A percentile compares a stretch with the other conserved stretches of the same genome.
phyloP scores from a whole-genome alignment of 2,329 filamentous ascomycete genomes.

The Westerdykella sp. region DNA sequence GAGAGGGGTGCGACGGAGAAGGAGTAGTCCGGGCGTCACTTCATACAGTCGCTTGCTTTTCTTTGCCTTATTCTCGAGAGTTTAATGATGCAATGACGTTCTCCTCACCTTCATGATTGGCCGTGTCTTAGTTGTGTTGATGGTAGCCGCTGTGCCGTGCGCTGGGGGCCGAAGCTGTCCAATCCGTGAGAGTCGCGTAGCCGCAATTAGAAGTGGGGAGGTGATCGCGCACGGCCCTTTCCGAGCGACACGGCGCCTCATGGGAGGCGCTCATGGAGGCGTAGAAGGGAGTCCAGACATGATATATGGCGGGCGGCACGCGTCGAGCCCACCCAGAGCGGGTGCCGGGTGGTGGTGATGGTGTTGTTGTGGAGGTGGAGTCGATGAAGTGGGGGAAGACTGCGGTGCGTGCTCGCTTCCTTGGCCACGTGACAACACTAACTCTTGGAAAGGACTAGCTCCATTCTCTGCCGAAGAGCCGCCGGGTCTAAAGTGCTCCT shows the following conservation, averaged over 20 bases:
- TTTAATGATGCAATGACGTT: conserved; percentile 31
- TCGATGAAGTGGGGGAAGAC: conserved; percentile 23
- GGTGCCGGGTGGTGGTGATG: conserved; percentile 10
- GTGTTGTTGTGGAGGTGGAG: conserved; percentile 18
- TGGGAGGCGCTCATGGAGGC: conserved; percentile 7
- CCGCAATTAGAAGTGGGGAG: conserved; percentile 35
- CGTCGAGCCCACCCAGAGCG: conserved; percentile 1
- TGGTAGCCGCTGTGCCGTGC: conserved; percentile 36
- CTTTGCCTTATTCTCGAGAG: conserved; percentile 20
- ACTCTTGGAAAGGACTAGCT: neutral
- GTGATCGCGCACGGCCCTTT: conserved; percentile 29
- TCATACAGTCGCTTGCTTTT: conserved; percentile 33
- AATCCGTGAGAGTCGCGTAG: conserved; percentile 38
- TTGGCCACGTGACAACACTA: conserved; percentile 26
- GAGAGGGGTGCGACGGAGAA: conserved; percentile 22
- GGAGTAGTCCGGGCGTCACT: conserved; percentile 30
- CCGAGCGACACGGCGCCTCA: conserved; percentile 20
- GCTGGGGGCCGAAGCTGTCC: conserved; percentile 34
- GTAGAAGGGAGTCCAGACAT: conserved; percentile 1
- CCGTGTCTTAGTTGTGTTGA: conserved; percentile 18
- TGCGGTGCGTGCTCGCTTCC: conserved; percentile 14
- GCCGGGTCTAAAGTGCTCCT: conserved; percentile 11
- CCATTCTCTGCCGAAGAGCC: conserved; percentile 12
- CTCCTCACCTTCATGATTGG: conserved; percentile 27
- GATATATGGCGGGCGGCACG: conserved; percentile 8